Evolutionary conservation across 139 green algal species (phyloP), one percentile per base, ranked within the genome.

Genomic region (Nannochloris sp.): DNA sequence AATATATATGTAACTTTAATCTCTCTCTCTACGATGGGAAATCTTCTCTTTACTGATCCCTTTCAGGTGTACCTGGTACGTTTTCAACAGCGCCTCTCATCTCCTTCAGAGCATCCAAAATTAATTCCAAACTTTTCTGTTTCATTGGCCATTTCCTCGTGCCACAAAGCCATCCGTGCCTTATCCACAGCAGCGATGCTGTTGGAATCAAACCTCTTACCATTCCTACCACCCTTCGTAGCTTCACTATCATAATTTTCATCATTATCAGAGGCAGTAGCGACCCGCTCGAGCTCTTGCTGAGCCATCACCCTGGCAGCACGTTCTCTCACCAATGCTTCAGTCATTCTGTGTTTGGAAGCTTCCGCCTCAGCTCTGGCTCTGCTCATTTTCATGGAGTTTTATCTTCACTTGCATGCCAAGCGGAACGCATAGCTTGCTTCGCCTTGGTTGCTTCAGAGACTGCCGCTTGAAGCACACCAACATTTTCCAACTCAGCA

Each of bases 81-180:
- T 60, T 27, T 23, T 53, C 35, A 24, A 15, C 34, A 23, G n/a
- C 10, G 5, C 15, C 29, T 25, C 42, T 25, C 23, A 70, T 39
- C 27, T 70, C 66, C 30, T 73, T 57, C 6, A 75, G 29, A 6
- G 68, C 60, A 32, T 75, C 45, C 35, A 70, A 13, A 12, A 75
- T 58, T 3, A 70, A 25, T 15, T 47, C 34, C 32, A 75, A 51
- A 12, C 57, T 62, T 6, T 51, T 34, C 6, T 42, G 42, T 35
- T 75, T 59, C 3, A 19, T 19, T n/a, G 19, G 33, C 25, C 33
- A 75, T 39, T 65, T 70, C 46, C 14, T 70, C 68, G 5, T 64
- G 35, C 24, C 60, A 45, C 61, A 70, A 38, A 13, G 68, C 68
- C 60, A 57, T 6, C 8, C 60, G 24, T 4, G 57, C 39, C 15